phyloP scores from a whole-genome alignment of 768 basidiomycete genomes.

The Lentinula edodes region DNA sequence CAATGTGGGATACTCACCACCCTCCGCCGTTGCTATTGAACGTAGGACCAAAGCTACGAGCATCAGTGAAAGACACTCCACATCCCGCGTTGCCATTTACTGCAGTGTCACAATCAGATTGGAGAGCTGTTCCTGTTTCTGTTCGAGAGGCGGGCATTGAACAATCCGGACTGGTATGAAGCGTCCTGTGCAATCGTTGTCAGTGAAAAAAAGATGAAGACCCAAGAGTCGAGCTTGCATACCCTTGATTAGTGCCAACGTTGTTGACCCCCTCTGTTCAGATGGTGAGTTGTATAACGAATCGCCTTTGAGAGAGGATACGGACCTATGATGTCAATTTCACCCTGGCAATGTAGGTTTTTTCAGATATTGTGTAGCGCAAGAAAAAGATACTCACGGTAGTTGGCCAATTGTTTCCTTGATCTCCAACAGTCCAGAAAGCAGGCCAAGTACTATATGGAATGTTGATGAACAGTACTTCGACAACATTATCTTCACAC shows the following conservation, averaged over 20 bases:
- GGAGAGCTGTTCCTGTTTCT: constrained; percentile 8
- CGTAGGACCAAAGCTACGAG: constrained; percentile 6
- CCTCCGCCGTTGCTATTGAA: constrained; percentile 32
- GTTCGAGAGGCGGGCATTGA: neutral
- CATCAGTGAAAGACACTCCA: constrained; percentile 15
- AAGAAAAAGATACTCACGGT: constrained; percentile 18
- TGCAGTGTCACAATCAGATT: constrained; percentile 29
- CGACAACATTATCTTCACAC: constrained; percentile 6
- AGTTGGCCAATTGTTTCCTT: constrained; percentile 37
- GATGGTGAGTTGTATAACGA: neutral
- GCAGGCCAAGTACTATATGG: constrained; percentile 37
- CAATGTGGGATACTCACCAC: constrained; percentile 18
- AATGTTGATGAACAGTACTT: neutral
- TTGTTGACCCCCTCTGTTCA: constrained; percentile 43
- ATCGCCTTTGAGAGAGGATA: neutral
- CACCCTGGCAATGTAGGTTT: constrained; percentile 11
- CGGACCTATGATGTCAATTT: constrained; percentile 42
- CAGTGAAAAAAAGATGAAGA: neutral
- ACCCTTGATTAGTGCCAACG: constrained; percentile 35
- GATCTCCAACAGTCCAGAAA: constrained; percentile 44
- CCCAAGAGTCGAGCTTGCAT: neutral
- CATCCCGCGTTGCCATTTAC: constrained; percentile 36
- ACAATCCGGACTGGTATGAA: constrained; percentile 31
- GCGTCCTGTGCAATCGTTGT: constrained; percentile 17
- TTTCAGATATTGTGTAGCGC: neutral